Evolutionary conservation across 306 rosid genomes (phyloP).

Genomic region (Quercus aquifolioides): DNA sequence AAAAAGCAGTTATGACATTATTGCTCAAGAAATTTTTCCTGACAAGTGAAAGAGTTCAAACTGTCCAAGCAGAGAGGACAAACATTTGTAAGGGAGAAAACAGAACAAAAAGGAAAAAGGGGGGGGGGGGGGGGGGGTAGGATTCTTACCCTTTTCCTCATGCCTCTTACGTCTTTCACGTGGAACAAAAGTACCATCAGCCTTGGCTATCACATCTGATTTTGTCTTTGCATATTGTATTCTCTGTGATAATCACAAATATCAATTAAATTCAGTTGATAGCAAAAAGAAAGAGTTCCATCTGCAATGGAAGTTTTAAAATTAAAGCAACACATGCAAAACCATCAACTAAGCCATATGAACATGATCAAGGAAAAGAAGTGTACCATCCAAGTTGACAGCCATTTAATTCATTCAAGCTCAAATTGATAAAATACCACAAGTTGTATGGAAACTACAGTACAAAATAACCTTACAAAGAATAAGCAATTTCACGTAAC

Average conservation of each 20-base stretch:
- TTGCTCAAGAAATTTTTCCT: not conserved
- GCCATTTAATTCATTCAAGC: not conserved
- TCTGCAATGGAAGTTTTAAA: not conserved
- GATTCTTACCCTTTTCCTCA: conserved; percentile 68
- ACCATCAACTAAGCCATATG: not conserved
- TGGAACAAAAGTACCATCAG: conserved; percentile 86
- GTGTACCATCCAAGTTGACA: not conserved
- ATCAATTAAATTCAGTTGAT: conserved; percentile 14
- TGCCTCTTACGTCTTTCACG: conserved; percentile 85
- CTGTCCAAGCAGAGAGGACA: not conserved
- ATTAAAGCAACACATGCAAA: conserved; percentile 2
- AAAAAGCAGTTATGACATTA: not conserved
- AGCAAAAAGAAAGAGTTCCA: conserved; percentile 11
- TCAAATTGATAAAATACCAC: not conserved
- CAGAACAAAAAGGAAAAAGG: not conserved
- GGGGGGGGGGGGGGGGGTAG: not conserved
- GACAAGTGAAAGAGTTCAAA: not conserved
- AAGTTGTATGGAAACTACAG: not conserved
- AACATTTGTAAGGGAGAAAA: not conserved
- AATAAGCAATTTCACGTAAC: too few species aligned
- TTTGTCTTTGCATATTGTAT: conserved; percentile 90
- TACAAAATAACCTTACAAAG: not conserved
- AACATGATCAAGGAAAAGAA: not conserved
- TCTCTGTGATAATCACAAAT: conserved; percentile 47
- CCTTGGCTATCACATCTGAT: conserved; percentile 78